Evolutionary conservation across 139 green algal genomes (phyloP), one percentile per base, ranked within the genome.

Genomic region (Volvox reticuliferus): DNA sequence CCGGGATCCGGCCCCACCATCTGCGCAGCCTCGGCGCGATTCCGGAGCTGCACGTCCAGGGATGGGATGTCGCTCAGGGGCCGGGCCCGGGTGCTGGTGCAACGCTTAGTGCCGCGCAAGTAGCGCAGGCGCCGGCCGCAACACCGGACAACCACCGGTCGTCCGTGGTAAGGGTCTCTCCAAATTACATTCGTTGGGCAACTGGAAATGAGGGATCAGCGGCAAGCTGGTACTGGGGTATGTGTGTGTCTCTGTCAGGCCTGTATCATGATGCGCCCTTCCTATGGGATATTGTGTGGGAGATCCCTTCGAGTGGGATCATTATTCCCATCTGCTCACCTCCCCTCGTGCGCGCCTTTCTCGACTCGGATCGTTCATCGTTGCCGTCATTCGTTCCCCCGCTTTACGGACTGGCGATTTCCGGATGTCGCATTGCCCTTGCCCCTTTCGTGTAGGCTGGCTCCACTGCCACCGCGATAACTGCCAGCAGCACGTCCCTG

Each of bases 401-500:
- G 2, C 65, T 5, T 30, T 30, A 12, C 12, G 21, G 21, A 12
- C 65, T 28, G 21, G 2, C 65, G 24, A 5, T 73, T 24, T 73
- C 44, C 9, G 44, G 5, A 55, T 55, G 44, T 55, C 44, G 44
- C 44, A 55, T 55, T 9, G 44, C 44, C 44, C 44, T 55, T 55
- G 44, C 5, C 44, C 44, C 44, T 5, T 73, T 28, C 65, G 65
- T 73, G 24, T 67, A 88, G 82, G 82, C 65, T 0, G 82, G 82
- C 21, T 88, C 82, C 12, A 32, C 26, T 36, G 65, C 24, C 82
- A 88, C 33, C 33, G 33, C 82, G 61, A 62, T 87, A 19, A 79
- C 65, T 2, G 82, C 82, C 65, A 88, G 82, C 82, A 79, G 33
- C 65, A 44, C 82, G 32, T 88, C 82, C 20, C 63, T 88, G 63